Conservation (phyloP, 495 filamentous ascomycete genomes). For the Trichoderma reesei region DNA sequence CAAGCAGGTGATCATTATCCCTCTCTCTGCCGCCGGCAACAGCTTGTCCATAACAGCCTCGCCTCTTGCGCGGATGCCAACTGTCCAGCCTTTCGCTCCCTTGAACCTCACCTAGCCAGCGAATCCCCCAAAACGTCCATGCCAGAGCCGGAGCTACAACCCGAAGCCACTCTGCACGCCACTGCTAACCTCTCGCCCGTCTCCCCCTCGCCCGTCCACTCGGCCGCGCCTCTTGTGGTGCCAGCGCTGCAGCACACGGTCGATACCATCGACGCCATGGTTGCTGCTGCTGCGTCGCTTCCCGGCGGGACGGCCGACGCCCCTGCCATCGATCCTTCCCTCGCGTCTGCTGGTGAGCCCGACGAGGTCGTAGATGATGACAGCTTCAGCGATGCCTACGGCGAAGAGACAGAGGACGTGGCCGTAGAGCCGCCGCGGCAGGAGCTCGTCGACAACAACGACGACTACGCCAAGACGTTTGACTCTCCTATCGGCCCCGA, state of each 20-base stretch:
- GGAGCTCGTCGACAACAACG: constrained; percentile 21
- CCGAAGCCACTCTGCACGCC: constrained; percentile 21
- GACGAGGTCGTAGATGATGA: constrained; percentile 12
- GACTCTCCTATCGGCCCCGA: constrained; percentile 22
- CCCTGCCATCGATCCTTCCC: neutral
- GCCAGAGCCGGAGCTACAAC: constrained; percentile 21
- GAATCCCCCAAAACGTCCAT: constrained; percentile 21
- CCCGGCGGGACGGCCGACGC: neutral
- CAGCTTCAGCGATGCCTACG: constrained; percentile 20
- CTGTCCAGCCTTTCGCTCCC: constrained; percentile 16
- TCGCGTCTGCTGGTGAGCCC: constrained; percentile 3
- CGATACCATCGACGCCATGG: constrained; percentile 16
- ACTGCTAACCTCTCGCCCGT: constrained; percentile 26
- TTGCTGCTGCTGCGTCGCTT: constrained; percentile 6
- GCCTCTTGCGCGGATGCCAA: constrained; percentile 7
- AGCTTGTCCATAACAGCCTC: constrained; percentile 3
- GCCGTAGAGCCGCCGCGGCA: constrained; percentile 13
- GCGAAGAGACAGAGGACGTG: constrained; percentile 18
- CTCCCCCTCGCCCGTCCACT: constrained; percentile 26
- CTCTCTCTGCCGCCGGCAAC: neutral
- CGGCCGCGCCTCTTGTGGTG: constrained; percentile 25
- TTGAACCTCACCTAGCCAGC: constrained; percentile 16
- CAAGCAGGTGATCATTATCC: neutral
- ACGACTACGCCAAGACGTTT: constrained; percentile 29
- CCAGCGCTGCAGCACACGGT: constrained; percentile 30